Evolutionary conservation across 176 grass and related monocot genomes (phyloP), one percentile per base, ranked within the genome.

Genomic region (Poa annua): DNA sequence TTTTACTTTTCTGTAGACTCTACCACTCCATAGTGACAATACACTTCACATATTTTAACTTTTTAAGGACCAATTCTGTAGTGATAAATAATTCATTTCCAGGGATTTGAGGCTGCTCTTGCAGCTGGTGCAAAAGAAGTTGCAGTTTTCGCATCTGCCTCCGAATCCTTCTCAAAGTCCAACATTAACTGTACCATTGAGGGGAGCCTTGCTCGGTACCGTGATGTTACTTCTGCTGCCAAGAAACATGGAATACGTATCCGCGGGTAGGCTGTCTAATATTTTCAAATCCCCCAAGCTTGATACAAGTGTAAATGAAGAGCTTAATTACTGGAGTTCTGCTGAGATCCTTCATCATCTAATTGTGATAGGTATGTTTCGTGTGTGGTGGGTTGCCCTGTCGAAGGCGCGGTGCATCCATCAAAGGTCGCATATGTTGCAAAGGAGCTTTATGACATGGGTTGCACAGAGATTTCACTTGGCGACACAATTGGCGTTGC

Each of bases 401-500:
- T 90, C 2, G 93, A 96, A 89, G 93, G 96, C 26, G 24, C 85
- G 33, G 89, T 96, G 39, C 76, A 87, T 80, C 93, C 96, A 62
- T 84, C 75, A 9, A 92, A 89, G 50, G 96, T 99, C 19, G 89
- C 93, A 61, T 86, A 99, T 73, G 91, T 99, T 52, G 93, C 93
- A 19, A 96, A 93, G 75, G 87, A 77, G 50, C 92, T 99, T 32
- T 96, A 94, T 51, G 73, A 90, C 26, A 99, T 99, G 93, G 96
- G 96, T 17, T 99, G 96, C 88, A 83, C 79, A 3, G 96, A 99
- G 70, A 96, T 99, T 71, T 99, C 96, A 79, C 96, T 99, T n/a
- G 96, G 93, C 9, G 96, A 99, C 84, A 99, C 96, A 15, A 93
- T 93, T 65, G 96, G 96, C 60, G 91, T 99, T 44, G 93, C 93